Percentiles rank a stretch among this genome's conserved stretches.
phyloP scores from a whole-genome alignment of 2,329 filamentous ascomycete genomes.

The Thelonectria blattea region DNA sequence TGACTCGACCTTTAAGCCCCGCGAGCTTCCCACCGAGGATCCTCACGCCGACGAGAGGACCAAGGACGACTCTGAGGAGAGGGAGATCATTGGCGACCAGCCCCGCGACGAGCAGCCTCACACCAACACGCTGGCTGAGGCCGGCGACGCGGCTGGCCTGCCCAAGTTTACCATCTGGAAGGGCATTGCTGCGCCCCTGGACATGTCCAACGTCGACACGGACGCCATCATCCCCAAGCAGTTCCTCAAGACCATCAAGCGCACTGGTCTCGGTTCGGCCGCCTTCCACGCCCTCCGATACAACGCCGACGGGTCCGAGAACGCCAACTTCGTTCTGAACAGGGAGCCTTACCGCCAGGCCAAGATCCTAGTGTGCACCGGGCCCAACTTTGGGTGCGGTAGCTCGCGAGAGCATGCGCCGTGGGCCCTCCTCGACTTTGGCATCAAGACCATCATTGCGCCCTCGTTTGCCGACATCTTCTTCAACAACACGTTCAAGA shows the following conservation, averaged over 20 bases:
- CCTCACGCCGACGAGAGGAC: conserved; percentile 60
- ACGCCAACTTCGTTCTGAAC: conserved; percentile 87
- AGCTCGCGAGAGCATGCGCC: conserved; percentile 93
- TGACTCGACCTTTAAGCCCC: conserved; percentile 66
- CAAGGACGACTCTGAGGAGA: conserved; percentile 57
- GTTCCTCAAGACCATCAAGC: conserved; percentile 99
- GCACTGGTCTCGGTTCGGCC: conserved; percentile 86
- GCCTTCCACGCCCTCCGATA: conserved; percentile 88
- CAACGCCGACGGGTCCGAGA: conserved; percentile 74
- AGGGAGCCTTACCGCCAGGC: conserved; percentile 80
- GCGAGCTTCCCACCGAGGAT: conserved; percentile 48
- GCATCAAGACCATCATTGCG: conserved; percentile 92
- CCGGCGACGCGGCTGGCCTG: conserved; percentile 64
- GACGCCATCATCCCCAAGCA: conserved; percentile 99
- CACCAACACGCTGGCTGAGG: conserved; percentile 64
- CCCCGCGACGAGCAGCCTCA: conserved; percentile 69
- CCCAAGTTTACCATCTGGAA: conserved; percentile 84
- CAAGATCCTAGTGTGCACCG: conserved; percentile 91
- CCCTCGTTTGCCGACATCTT: conserved; percentile 81
- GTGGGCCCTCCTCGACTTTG: conserved; percentile 96
- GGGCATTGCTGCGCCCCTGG: conserved; percentile 86
- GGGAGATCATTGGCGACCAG: conserved; percentile 61
- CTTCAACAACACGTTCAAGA: conserved; percentile 99
- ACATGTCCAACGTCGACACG: conserved; percentile 93
- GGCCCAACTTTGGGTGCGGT: conserved; percentile 94